Evolutionary conservation across 2,329 filamentous ascomycete species (phyloP).

Genomic region (Didymosphaeria variabile): DNA sequence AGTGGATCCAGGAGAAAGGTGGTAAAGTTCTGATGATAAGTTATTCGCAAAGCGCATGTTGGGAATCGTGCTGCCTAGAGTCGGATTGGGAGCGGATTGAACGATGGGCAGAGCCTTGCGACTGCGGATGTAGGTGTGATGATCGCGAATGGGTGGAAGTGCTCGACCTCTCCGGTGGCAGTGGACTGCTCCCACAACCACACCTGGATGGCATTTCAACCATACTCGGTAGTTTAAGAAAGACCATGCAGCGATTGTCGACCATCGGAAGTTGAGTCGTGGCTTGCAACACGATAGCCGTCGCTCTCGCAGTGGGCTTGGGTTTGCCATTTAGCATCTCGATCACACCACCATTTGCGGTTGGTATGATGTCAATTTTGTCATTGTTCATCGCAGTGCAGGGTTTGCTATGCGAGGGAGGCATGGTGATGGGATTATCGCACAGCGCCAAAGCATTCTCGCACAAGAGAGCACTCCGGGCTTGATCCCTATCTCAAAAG

Average conservation of each 20-base stretch:
- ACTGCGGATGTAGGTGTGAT: slow-evolving; percentile 16
- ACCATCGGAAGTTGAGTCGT: slow-evolving; percentile 13
- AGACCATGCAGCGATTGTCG: no score
- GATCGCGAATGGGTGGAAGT: slow-evolving; percentile 16
- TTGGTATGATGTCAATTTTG: neutral
- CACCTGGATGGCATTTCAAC: slow-evolving; percentile 16
- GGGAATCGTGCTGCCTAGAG: neutral
- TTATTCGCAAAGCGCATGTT: neutral
- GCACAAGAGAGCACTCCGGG: no score
- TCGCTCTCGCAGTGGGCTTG: slow-evolving; percentile 13
- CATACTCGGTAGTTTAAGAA: neutral
- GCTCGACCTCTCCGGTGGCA: slow-evolving; percentile 15
- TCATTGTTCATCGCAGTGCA: neutral
- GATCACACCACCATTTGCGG: neutral
- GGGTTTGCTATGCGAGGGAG: neutral
- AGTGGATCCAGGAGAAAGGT: slow-evolving; percentile 12
- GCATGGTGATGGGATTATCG: neutral
- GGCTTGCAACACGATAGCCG: slow-evolving; percentile 15
- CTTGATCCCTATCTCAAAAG: no score
- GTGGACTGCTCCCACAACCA: slow-evolving; percentile 10
- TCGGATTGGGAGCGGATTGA: slow-evolving; percentile 16
- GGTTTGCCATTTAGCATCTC: slow-evolving; percentile 2
- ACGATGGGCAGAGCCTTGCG: slow-evolving; percentile 16
- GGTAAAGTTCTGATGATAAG: slow-evolving; percentile 17
- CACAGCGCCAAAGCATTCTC: no score